Evolutionary conservation across 2,329 filamentous ascomycete species (phyloP), one percentile per base, ranked within the genome.

Genomic region (Huntiella decipiens): DNA sequence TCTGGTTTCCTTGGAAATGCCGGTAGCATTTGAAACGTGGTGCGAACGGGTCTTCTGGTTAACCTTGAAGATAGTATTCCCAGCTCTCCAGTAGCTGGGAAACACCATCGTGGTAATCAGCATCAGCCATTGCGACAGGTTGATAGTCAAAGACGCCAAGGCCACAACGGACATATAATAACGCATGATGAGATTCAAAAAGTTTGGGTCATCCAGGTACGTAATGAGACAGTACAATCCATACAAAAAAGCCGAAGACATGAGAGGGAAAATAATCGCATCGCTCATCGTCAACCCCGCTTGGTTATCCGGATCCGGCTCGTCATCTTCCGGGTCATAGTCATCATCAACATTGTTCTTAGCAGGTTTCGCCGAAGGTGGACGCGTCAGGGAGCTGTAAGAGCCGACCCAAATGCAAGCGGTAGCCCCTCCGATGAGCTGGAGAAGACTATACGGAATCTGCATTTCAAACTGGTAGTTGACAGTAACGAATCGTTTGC

Each of bases 161-260:
- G 83, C 84, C 57, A 88, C 76, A 48, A 74, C 60, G 3, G 82
- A 82, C 62, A 94, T 87, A 65, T 96, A 95, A 56, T 72, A 76
- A 35, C 82, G 79, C 16, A 96, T 65, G 35, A 92, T 72, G 60
- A 79, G 82, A 64, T 88, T 95, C 55, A 96, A 63, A 16, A 92
- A 65, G 8, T 77, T 68, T 1, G 86, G 79, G 55, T 94, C 83
- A 52, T 88, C 69, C 46, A 95, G 73, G 72, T 80, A 91, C 59
- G 92, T 85, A 57, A 96, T 85, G 50, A 94, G 67, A 54, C 87
- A 79, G 64, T 96, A 96, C 10, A 96, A 67, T 4, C 76, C 76
- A 37, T 77, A 70, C 6, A 96, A 72, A 1, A 79, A 75, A 7
- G 67, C 56, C 2, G 77, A 84, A 4, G 86, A 87, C 46, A 86